Base-by-base conservation (phyloP, 208 protist genomes). In the Leishmania lainsoni region DNA sequence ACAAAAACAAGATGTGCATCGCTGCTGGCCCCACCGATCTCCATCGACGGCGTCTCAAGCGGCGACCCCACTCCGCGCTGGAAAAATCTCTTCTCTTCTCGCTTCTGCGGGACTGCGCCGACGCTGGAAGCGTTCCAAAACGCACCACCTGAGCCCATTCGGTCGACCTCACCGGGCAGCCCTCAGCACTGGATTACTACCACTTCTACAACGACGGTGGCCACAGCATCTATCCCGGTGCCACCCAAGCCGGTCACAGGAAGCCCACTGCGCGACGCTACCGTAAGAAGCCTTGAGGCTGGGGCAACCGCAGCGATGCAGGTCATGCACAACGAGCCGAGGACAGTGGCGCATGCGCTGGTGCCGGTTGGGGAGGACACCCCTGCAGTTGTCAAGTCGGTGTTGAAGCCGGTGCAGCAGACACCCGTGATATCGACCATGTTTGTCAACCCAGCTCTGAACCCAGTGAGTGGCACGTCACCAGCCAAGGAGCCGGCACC, bases 41-140 rank as follows among this genome's bases (percentile, higher is more conserved):
- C 85, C 26, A 86, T 90, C 51, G 89, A 92, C 76, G 83, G 73
- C 73, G 76, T 65, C 6, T 71, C 74, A 8, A 68, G 42, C 5
- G 68, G 82, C 8, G 87, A 85, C 1, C 82, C 86, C 32, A 85
- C 83, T 74, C 82, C 89, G 32, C 83, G 90, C 10, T 90, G 89
- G 89, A 86, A 72, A 59, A 86, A 89, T 49, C 73, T 92, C n/a
- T 73, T 83, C 56, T 66, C 84, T 10, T 80, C 82, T 49, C 54
- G 79, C 71, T 86, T 79, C 72, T 76, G 80, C 68, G 76, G 70
- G 77, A 83, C 59, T 69, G 86, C 80, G 20, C 86, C 86, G 9
- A 86, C 86, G 45, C 75, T 90, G 32, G 89, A 92, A 17, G 83
- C 89, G 49, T 92, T 89, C 81, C 80, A 77, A 48, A 83, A 78